phyloP scores from a whole-genome alignment of 2,329 filamentous ascomycete genomes.

The Ascochyta viciae-villosae region DNA sequence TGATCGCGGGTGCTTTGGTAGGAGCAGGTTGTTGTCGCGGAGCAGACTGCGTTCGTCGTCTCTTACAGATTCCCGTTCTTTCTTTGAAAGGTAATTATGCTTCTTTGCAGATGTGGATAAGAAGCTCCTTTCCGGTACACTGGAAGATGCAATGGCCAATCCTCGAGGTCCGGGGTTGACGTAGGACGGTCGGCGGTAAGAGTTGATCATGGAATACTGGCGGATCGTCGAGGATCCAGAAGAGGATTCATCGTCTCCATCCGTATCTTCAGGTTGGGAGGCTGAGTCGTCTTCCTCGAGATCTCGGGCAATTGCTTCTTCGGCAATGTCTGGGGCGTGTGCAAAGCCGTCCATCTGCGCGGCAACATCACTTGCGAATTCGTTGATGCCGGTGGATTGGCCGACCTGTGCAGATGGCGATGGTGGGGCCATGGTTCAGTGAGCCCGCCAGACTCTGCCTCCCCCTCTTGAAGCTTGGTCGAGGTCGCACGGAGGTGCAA shows the following conservation, averaged over 20 bases:
- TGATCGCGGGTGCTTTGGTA: slow-evolving; percentile 57
- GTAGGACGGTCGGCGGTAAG: slow-evolving; percentile 79
- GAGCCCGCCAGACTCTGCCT: neutral
- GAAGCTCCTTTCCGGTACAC: slow-evolving; percentile 49
- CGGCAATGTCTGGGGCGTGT: slow-evolving; percentile 44
- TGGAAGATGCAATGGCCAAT: slow-evolving; percentile 70
- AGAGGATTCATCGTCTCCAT: slow-evolving; percentile 58
- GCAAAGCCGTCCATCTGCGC: slow-evolving; percentile 42
- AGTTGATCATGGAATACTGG: slow-evolving; percentile 62
- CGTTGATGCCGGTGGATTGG: slow-evolving; percentile 9
- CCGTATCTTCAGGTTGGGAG: slow-evolving; percentile 60
- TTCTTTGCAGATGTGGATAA: slow-evolving; percentile 34
- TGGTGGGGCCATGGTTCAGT: slow-evolving; percentile 6
- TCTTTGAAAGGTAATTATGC: slow-evolving; percentile 56
- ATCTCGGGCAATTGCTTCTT: slow-evolving; percentile 49
- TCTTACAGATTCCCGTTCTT: slow-evolving; percentile 61
- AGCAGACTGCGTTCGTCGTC: slow-evolving; percentile 66
- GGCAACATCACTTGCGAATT: slow-evolving; percentile 32
- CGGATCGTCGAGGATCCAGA: slow-evolving; percentile 56
- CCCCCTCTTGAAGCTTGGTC: neutral
- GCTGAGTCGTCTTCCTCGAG: slow-evolving; percentile 57
- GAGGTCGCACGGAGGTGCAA: neutral
- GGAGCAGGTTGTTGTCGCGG: slow-evolving; percentile 65
- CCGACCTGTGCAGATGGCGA: neutral
- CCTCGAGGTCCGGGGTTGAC: slow-evolving; percentile 76